Evolutionary conservation across 495 filamentous ascomycete species (phyloP).

Genomic region (Penicillium pulvis): DNA sequence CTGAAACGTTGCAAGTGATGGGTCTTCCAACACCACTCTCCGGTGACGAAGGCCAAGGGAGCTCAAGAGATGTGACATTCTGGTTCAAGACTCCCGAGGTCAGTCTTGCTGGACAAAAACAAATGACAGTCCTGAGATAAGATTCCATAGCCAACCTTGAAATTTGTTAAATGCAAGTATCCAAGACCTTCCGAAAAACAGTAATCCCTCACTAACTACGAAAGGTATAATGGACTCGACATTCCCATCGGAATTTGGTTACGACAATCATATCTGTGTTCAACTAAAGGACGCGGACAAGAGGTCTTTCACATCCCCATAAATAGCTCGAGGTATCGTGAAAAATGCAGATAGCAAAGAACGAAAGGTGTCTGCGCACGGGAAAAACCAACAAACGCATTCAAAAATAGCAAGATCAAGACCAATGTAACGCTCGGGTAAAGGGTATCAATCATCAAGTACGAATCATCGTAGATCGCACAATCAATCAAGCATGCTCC

Average conservation of each 20-base stretch:
- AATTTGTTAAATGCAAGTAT: not conserved
- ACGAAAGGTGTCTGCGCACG: not conserved
- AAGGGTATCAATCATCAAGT: conserved; percentile 22
- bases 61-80: not conserved
- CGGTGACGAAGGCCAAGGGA: too few species aligned
- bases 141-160: too few species aligned
- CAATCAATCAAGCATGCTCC: conserved; percentile 21
- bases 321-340: not conserved
- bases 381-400: not conserved
- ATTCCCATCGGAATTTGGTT: not conserved
- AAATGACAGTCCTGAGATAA: too few species aligned
- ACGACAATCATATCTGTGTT: not conserved
- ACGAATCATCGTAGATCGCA: conserved; percentile 5
- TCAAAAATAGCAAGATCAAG: conserved; percentile 2
- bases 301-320: not conserved
- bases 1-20: not conserved
- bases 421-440: conserved; percentile 7
- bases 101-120: too few species aligned
- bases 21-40: too few species aligned
- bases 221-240: too few species aligned
- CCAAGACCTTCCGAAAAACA: too few species aligned
- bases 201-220: too few species aligned
- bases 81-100: too few species aligned
- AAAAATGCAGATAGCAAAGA: not conserved
- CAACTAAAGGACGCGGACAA: not conserved